These are phyloP conservation scores for Neurospora sp. DNA, from an alignment of 2,329 filamentous ascomycete species.

Conservation along the genomic window DNA sequence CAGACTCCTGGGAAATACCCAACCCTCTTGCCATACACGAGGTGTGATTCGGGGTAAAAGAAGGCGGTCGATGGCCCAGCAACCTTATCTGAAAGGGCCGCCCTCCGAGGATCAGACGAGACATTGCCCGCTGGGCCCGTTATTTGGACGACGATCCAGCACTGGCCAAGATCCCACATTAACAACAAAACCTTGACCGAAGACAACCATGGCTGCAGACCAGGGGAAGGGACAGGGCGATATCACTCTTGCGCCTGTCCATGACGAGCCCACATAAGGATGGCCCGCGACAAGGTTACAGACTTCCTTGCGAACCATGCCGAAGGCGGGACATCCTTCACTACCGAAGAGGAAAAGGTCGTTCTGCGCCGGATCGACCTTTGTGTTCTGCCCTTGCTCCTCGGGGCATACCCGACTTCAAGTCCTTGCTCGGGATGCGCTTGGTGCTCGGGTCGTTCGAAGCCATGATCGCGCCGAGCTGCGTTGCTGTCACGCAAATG, in stretches of 20 bases:
- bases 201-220: background rate
- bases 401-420: constrained; percentile 31
- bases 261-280: background rate
- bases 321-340: constrained; percentile 29
- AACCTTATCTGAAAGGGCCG: background rate
- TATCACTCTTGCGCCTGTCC: constrained; percentile 17
- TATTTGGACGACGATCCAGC: background rate
- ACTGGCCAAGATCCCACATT: background rate
- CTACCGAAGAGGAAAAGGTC: constrained; percentile 38
- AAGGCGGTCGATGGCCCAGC: background rate
- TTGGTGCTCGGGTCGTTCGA: constrained; percentile 38
- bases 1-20: background rate
- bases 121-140: background rate
- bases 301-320: constrained; percentile 33
- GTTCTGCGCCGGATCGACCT: constrained; percentile 38
- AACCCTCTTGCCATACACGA: background rate
- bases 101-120: background rate
- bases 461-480: constrained; percentile 40
- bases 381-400: constrained; percentile 39
- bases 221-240: constrained; percentile 6
- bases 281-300: constrained; percentile 31
- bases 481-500: constrained; percentile 43
- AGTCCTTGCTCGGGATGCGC: constrained; percentile 33
- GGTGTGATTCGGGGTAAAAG: background rate
- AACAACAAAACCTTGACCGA: background rate